Conservation (phyloP, 305 asterid species). For the Solanum hybrid region DNA sequence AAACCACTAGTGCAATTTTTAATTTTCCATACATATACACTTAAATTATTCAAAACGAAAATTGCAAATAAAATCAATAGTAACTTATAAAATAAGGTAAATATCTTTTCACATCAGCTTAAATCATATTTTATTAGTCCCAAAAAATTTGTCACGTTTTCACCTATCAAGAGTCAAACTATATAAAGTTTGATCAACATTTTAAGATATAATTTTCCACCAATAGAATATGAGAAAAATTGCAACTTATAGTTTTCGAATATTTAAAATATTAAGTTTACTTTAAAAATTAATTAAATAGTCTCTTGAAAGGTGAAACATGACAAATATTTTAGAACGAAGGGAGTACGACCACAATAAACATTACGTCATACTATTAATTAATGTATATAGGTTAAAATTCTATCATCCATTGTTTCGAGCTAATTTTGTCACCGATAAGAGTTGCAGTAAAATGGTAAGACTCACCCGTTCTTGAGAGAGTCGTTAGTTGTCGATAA, state of each 20-base stretch:
- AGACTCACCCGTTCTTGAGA: not conserved
- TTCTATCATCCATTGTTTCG: not conserved
- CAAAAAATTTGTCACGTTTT: not conserved
- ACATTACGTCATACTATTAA: not conserved
- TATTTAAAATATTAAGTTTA: not conserved
- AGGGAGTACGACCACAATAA: not conserved
- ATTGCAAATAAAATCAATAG: not conserved
- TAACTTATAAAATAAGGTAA: not conserved
- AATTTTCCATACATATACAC: not conserved
- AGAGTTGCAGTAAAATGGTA: too few relatives aligned
- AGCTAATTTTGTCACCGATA: not conserved
- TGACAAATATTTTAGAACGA: not conserved
- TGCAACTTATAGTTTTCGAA: not conserved
- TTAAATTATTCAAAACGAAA: not conserved
- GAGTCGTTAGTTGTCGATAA: conserved; percentile 13
- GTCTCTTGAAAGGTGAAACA: not conserved
- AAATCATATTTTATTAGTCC: not conserved
- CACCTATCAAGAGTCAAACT: not conserved
- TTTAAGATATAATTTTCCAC: not conserved
- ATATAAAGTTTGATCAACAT: not conserved
- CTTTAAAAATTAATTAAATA: not conserved
- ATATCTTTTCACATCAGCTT: not conserved
- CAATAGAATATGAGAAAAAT: not conserved
- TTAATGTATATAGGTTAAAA: not conserved
- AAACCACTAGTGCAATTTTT: not conserved